These are phyloP conservation scores for Saccharomycopsis malanga DNA, from an alignment of 805 yeast species.

Conservation along the genomic window DNA sequence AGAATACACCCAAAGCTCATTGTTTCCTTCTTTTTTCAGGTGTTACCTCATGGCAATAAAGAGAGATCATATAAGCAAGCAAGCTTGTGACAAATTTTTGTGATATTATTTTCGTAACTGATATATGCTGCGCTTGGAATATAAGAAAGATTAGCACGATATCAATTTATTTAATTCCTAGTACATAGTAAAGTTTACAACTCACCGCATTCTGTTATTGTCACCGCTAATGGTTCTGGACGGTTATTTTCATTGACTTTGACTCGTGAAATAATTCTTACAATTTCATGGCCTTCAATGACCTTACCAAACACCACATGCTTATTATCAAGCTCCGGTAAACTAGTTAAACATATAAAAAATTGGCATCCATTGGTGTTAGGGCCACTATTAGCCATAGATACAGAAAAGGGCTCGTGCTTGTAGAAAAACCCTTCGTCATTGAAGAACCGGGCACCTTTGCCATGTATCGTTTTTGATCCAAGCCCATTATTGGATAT, in stretches of 20 bases:
- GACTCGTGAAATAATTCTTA: slow-evolving; percentile 26
- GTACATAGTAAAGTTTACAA: no score
- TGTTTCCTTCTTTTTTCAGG: no score
- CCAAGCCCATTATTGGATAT: slow-evolving; percentile 41
- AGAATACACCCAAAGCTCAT: no score
- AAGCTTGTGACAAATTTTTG: no score
- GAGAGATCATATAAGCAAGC: no score
- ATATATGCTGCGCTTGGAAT: no score
- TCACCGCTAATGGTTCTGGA: slow-evolving; percentile 26
- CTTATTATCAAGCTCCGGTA: slow-evolving; percentile 37
- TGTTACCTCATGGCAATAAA: no score
- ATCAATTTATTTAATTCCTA: no score
- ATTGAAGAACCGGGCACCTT: slow-evolving; percentile 29
- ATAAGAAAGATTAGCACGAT: no score
- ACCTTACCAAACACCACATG: slow-evolving; percentile 46
- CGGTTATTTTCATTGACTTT: slow-evolving; percentile 28
- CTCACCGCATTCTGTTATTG: slow-evolving; percentile 32
- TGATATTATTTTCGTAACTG: no score
- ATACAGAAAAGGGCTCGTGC: slow-evolving; percentile 29
- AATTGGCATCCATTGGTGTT: slow-evolving; percentile 43
- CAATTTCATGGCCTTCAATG: slow-evolving; percentile 34
- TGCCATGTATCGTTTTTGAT: slow-evolving; percentile 32
- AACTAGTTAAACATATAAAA: slow-evolving; percentile 32
- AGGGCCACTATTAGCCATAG: slow-evolving; percentile 40
- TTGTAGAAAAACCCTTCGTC: slow-evolving; percentile 37